Evolutionary conservation across 1,139 yeast species (phyloP).

Genomic region (Blastobotrys arbuscula): DNA sequence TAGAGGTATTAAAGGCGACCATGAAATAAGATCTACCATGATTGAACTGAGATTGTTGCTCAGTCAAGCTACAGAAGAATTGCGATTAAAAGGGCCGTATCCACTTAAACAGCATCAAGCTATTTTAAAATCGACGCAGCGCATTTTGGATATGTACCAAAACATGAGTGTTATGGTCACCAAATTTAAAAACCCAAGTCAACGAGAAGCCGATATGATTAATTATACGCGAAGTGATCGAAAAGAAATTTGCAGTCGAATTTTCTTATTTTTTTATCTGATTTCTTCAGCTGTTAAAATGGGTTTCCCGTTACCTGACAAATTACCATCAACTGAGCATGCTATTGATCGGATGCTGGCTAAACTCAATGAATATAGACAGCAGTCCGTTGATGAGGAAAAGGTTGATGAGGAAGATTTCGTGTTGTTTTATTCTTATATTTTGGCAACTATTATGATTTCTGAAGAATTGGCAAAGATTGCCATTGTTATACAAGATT

Average conservation of each 20-base stretch:
- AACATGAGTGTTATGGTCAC: conserved; percentile 64
- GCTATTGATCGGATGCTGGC: conserved; percentile 65
- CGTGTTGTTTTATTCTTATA: conserved; percentile 67
- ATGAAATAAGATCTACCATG: conserved; percentile 46
- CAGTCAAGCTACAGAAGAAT: conserved; percentile 70
- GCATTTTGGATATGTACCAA: conserved; percentile 68
- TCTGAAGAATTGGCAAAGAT: conserved; percentile 60
- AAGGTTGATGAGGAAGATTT: conserved; percentile 55
- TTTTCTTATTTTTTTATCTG: conserved; percentile 71
- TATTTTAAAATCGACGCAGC: conserved; percentile 53
- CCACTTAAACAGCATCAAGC: conserved; percentile 49
- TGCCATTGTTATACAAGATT: conserved; percentile 46
- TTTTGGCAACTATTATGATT: conserved; percentile 63
- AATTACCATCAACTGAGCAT: conserved; percentile 73
- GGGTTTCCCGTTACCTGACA: conserved; percentile 71
- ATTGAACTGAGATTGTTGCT: conserved; percentile 55
- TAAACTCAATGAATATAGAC: conserved; percentile 42
- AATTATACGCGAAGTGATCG: conserved; percentile 54
- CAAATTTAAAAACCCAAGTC: conserved; percentile 51
- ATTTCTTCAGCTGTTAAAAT: conserved; percentile 69
- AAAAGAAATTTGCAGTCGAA: conserved; percentile 61
- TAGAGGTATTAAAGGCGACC: conserved; percentile 31
- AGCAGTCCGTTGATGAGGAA: conserved; percentile 9
- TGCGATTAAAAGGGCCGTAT: conserved; percentile 68
- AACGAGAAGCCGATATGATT: conserved; percentile 53